Percentiles rank a stretch among this genome's conserved stretches.
Evolutionary conservation across 2,329 filamentous ascomycete genomes (phyloP).

Genomic region (Aspergillus sp.): DNA sequence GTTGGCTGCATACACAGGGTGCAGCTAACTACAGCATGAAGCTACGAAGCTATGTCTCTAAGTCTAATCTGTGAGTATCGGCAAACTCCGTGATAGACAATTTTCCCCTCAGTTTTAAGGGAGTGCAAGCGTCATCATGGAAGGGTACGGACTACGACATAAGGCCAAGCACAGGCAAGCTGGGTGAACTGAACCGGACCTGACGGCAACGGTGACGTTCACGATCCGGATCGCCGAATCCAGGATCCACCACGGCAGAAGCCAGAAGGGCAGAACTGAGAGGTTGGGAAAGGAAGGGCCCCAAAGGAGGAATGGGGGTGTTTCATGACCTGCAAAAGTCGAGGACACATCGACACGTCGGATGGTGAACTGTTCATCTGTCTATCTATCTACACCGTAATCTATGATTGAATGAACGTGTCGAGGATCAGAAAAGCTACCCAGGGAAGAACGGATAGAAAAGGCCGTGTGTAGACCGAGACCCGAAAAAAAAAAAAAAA

Average conservation of each 20-base stretch:
- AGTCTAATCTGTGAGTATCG: too few relatives aligned
- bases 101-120: too few relatives aligned
- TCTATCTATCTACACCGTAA: background rate
- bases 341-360: background rate
- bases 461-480: background rate
- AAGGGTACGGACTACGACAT: background rate
- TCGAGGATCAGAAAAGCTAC: background rate
- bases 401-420: background rate
- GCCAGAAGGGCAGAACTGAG: background rate
- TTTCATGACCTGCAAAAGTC: background rate
- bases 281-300: background rate
- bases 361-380: background rate
- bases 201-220: conserved; percentile 9
- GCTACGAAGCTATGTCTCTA: too few relatives aligned
- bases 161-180: background rate
- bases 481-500: background rate
- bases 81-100: background rate
- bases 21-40: too few relatives aligned
- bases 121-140: background rate
- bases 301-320: background rate
- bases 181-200: background rate
- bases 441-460: background rate
- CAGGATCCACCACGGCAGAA: conserved; percentile 4
- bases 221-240: conserved; percentile 10
- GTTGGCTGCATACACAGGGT: background rate